These are phyloP conservation scores for Salix suchowensis DNA, from an alignment of 345 rosid species.

Conservation along the genomic window DNA sequence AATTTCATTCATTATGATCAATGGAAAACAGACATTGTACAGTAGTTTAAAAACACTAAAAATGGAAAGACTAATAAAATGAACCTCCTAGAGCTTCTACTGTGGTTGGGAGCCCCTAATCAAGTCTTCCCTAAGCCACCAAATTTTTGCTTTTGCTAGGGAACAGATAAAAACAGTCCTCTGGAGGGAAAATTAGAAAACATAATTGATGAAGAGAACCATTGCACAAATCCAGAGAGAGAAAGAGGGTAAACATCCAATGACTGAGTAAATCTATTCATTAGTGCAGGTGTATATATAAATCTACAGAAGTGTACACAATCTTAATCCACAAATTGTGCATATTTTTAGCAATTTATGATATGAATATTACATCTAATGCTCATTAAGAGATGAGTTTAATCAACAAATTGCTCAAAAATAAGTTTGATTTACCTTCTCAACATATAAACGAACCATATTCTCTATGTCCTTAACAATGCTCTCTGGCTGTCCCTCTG, in stretches of 20 bases:
- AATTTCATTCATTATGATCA: background rate
- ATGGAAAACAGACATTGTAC: background rate
- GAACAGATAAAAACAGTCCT: background rate
- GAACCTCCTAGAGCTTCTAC: background rate
- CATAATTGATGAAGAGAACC: background rate
- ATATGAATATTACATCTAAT: too few species aligned
- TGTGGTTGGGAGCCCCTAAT: background rate
- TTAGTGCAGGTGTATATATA: too few species aligned
- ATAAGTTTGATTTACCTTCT: conserved; percentile 39
- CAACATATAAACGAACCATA: conserved; percentile 61
- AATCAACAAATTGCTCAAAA: background rate
- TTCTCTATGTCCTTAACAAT: conserved; percentile 53
- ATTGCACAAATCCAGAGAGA: too few species aligned
- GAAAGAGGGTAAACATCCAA: too few species aligned
- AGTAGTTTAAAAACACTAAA: too few species aligned
- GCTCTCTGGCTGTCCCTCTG: conserved; percentile 67
- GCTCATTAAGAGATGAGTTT: background rate
- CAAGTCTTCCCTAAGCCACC: background rate
- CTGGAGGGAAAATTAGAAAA: background rate
- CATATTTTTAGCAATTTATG: too few species aligned
- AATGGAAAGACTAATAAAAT: background rate
- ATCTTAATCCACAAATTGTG: too few species aligned
- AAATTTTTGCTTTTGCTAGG: background rate
- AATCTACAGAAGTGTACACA: too few species aligned
- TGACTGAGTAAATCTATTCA: too few species aligned